Percentiles rank a stretch among this genome's conserved stretches.
Conservation (phyloP, 257 asterid genomes). For the Lithospermum erythrorhizon region DNA sequence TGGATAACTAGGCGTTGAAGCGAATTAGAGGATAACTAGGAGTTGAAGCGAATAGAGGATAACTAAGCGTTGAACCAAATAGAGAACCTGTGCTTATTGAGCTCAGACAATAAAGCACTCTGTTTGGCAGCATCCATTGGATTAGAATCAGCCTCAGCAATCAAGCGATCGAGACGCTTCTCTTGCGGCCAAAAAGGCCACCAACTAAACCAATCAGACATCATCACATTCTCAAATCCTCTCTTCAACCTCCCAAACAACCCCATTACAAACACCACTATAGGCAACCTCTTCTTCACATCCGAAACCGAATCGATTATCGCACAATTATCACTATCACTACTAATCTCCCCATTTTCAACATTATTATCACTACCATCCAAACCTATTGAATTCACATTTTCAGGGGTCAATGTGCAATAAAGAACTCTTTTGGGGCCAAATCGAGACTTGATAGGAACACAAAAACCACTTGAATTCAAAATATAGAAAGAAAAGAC, state of each 20-base stretch:
- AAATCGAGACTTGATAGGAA: conserved; percentile 21
- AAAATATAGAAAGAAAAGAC: conserved; percentile 13
- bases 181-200: conserved; percentile 81
- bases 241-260: conserved; percentile 37
- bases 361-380: conserved; percentile 7
- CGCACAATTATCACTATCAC: background rate
- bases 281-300: conserved; percentile 37
- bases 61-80: background rate
- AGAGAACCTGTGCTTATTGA: conserved; percentile 69
- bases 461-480: conserved; percentile 6
- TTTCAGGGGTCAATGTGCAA: conserved; percentile 46
- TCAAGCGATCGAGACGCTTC: conserved; percentile 61
- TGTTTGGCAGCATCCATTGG: conserved; percentile 71
- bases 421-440: conserved; percentile 21
- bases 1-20: too few species aligned
- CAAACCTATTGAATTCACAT: conserved; percentile 18
- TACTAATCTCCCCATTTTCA: conserved; percentile 16
- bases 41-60: conserved; percentile 2
- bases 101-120: conserved; percentile 64
- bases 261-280: conserved; percentile 56
- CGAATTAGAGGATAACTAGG: too few species aligned
- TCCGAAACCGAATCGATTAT: background rate
- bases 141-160: conserved; percentile 73
- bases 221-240: conserved; percentile 39
- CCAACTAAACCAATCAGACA: conserved; percentile 67